Base-by-base conservation (phyloP, 352 stramenopile genomes). In the Elongisporangium prolatum region DNA sequence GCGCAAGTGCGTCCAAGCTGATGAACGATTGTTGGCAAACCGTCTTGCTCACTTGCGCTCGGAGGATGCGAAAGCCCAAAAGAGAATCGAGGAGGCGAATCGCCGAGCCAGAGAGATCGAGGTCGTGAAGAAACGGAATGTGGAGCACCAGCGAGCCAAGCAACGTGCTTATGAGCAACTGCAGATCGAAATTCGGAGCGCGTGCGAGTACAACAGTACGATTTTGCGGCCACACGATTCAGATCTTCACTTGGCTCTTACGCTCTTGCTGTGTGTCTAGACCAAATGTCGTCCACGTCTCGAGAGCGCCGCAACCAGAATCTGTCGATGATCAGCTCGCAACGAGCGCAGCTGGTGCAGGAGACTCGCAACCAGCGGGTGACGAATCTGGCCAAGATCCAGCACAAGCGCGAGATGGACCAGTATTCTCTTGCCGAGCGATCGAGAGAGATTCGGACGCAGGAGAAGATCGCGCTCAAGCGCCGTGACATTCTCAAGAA, bases 41-140 rank as follows among this genome's bases (percentile, higher is more conserved):
- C 79, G 80, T 2, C 70, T 93, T 4, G 54, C 76, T 24, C 80
- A 91, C 53, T 60, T 92, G 14, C 75, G 75, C 0, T 65, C 73
- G 4, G 80, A 90, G 48, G 83, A 92, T 18, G 69, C 61, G 21
- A 68, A 67, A 1, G 75, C 80, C 0, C 74, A 87, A 52, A 80
- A 78, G 48, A 72, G 83, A 1, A 89, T 90, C n/a, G 79, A 88
- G 37, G 83, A 88, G 20, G 79, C 79, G 4, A 87, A 87, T 20
- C 66, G 72, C 13, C 75, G 84, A 25, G 77, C 77, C 2, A 56
- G 65, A 0, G 79, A 93, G 59, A 88, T 90, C 44, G 69, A 87
- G 48, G 48, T 54, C 5, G 64, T 86, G 38, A 88, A 88, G 62
- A 76, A 76, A 38, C 76, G 77, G 24, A 92, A 91, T 55, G 63